phyloP scores from a whole-genome alignment of 441 rosid genomes.

The Gossypium davidsonii region DNA sequence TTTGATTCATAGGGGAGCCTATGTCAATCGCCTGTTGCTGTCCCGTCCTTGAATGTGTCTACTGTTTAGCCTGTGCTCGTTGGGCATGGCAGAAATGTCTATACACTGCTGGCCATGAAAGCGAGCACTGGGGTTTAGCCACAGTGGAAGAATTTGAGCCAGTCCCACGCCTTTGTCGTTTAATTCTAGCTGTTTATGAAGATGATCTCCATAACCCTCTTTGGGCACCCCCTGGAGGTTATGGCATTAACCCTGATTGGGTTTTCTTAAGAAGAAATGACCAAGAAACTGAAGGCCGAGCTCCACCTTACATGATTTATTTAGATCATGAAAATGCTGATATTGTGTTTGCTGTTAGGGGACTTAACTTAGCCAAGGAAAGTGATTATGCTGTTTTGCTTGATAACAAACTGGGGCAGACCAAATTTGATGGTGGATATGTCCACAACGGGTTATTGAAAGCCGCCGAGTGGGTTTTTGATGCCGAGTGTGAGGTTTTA shows the following conservation, averaged over 20 bases:
- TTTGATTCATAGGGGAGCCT: constrained; percentile 34
- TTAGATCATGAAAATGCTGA: constrained; percentile 54
- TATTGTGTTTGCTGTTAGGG: constrained; percentile 60
- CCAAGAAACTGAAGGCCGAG: constrained; percentile 53
- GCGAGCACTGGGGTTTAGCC: constrained; percentile 80
- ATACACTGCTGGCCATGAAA: constrained; percentile 77
- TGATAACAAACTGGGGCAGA: constrained; percentile 76
- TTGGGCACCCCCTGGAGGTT: constrained; percentile 85
- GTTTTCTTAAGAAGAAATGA: constrained; percentile 51
- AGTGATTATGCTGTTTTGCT: constrained; percentile 77
- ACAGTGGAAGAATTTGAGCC: constrained; percentile 65
- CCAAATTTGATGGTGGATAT: constrained; percentile 79
- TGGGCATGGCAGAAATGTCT: constrained; percentile 79
- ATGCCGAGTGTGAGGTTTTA: constrained; percentile 51
- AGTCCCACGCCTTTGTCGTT: constrained; percentile 64
- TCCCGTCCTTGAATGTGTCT: constrained; percentile 76
- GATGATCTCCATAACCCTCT: constrained; percentile 61
- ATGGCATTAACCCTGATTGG: constrained; percentile 63
- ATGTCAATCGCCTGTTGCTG: constrained; percentile 77
- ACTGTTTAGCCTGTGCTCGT: constrained; percentile 45
- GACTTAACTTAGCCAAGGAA: constrained; percentile 71
- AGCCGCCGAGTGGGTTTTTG: constrained; percentile 75
- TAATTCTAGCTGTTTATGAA: constrained; percentile 60
- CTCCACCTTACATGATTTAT: constrained; percentile 75
- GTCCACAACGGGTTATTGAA: constrained; percentile 80